These are phyloP conservation scores for Irpex sp. DNA, from an alignment of 1,284 basidiomycete species.

Conservation along the genomic window DNA sequence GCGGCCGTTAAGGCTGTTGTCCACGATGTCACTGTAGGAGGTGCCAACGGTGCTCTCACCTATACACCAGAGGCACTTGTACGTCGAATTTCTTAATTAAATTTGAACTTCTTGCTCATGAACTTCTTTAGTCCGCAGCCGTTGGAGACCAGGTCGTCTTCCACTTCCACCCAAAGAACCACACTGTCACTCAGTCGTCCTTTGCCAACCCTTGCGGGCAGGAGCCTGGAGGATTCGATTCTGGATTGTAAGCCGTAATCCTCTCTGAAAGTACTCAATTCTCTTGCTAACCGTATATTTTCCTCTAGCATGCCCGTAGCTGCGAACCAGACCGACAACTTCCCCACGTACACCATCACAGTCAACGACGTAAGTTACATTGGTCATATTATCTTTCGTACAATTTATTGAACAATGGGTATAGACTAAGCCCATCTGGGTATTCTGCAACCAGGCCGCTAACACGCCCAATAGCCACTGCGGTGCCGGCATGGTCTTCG, in stretches of 20 bases:
- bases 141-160: conserved; percentile 58
- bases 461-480: conserved; percentile 45
- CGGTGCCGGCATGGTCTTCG: conserved; percentile 61
- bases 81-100: conserved; percentile 19
- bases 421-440: conserved; percentile 39
- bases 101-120: background rate
- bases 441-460: conserved; percentile 38
- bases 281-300: conserved; percentile 1
- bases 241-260: conserved; percentile 48
- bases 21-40: conserved; percentile 51
- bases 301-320: conserved; percentile 45
- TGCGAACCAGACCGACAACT: conserved; percentile 33
- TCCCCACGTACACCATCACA: conserved; percentile 31
- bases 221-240: conserved; percentile 48
- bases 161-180: conserved; percentile 53
- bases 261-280: background rate
- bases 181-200: conserved; percentile 55
- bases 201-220: conserved; percentile 48
- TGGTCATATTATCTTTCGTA: background rate
- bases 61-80: conserved; percentile 54
- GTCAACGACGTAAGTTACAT: conserved; percentile 32
- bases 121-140: conserved; percentile 35
- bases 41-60: conserved; percentile 34
- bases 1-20: conserved; percentile 42
- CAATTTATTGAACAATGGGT: background rate